Conservation (phyloP, 148 eudicot genomes). For the Rhododendron ovatum region DNA sequence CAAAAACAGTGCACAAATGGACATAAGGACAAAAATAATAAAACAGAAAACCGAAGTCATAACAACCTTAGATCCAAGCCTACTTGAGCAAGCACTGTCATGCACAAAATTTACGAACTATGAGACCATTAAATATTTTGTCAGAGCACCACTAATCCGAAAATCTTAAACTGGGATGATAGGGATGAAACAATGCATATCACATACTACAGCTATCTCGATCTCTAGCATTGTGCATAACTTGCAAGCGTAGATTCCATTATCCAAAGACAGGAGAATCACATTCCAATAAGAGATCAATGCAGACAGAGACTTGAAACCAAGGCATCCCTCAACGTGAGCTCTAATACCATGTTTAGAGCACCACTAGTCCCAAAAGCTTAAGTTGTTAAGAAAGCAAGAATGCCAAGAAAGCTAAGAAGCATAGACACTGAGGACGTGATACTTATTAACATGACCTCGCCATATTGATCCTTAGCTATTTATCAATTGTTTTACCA, state of each 20-base stretch:
- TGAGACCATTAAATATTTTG: neutral
- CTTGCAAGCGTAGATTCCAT: neutral
- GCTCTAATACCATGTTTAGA: neutral
- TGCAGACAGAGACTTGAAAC: neutral
- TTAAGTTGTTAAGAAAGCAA: neutral
- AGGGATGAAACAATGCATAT: neutral
- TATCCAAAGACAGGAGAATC: neutral
- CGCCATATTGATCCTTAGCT: neutral
- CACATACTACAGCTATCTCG: neutral
- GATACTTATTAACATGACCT: neutral
- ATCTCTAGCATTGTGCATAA: neutral
- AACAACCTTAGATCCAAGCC: neutral
- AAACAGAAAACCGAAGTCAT: neutral
- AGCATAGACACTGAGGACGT: neutral
- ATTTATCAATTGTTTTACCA: neutral
- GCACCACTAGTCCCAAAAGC: neutral
- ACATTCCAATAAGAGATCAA: neutral
- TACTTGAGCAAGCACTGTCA: neutral
- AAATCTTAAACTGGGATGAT: neutral
- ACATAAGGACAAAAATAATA: neutral
- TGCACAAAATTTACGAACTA: neutral
- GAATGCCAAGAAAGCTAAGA: neutral
- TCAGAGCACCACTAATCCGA: neutral
- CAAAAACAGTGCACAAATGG: neutral
- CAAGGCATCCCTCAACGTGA: neutral